Base-by-base conservation (phyloP, 331 rosid species). In the Malus hybrid region DNA sequence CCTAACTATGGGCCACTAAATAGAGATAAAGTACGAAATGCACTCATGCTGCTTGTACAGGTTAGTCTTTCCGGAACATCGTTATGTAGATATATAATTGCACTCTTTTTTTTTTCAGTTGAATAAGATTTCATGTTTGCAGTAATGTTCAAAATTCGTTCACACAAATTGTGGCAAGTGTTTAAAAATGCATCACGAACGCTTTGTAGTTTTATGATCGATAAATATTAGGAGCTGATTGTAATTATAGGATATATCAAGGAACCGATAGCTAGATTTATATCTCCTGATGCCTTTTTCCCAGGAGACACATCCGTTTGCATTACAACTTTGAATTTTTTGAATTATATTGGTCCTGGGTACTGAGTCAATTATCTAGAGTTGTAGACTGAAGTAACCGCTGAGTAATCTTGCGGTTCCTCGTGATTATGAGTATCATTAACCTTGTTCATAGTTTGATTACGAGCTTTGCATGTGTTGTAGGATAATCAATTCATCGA, bases 401-500 rank as follows among this genome's bases (percentile, higher is more conserved):
- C 22, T 6, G 20, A 52, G 6, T 52, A 50, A 54, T 29, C 44
- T 31, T 52, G 13, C 13, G 42, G 52, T 62, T 31, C 63, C 16
- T 70, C 62, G 5, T 24, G 3, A 42, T n/a, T 9, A 24, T 9
- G 34, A 72, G 36, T 16, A 36, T 65, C 61, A 32, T 70, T 75
- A 65, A 67, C 50, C 67, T 56, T 81, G 75, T 52, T 71, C 39
- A 16, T 33, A 33, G 7, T 34, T 73, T 61, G 57, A 42, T 11
- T 56, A 18, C n/a, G 10, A 33, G 24, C 75, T 22, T 59, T 72
- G 34, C 33, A 24, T 72, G 13, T 14, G 7, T 3, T 74, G 77
- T 77, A 94, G 98, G 97, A 94, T 62, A 93, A 90, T 85, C 89
- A 86, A 79, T 91, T 94, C 80, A 72, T 94, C 15, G 98, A 91